A percentile compares a stretch with the other conserved stretches of the same genome.
These are phyloP conservation scores for Aureobasidium sp. DNA, from an alignment of 2,329 filamentous ascomycete genomes.

Conservation along the genomic window DNA sequence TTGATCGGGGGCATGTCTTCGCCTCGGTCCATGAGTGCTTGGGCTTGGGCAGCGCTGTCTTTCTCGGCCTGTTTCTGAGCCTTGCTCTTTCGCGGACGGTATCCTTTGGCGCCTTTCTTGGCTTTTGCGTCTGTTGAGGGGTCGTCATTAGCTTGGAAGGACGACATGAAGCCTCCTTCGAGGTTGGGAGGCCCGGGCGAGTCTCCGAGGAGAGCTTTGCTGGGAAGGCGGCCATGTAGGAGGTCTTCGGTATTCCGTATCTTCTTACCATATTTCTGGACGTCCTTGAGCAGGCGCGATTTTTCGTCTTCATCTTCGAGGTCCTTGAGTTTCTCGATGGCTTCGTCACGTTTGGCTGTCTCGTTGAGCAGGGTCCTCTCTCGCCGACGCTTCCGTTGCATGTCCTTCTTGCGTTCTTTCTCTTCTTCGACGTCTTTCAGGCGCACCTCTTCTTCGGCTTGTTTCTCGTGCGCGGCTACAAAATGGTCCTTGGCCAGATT, in stretches of 20 bases:
- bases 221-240: constrained; percentile 70
- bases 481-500: constrained; percentile 69
- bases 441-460: constrained; percentile 78
- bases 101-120: constrained; percentile 20
- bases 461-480: constrained; percentile 67
- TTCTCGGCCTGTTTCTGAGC: constrained; percentile 64
- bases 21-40: constrained; percentile 73
- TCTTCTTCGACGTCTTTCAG: constrained; percentile 86
- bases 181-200: constrained; percentile 69
- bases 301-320: constrained; percentile 77
- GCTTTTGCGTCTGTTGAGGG: constrained; percentile 17
- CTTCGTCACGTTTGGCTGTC: constrained; percentile 71
- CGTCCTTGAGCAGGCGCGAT: constrained; percentile 73
- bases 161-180: constrained; percentile 78
- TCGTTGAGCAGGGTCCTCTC: constrained; percentile 93
- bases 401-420: constrained; percentile 99
- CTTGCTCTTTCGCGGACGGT: constrained; percentile 78
- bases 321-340: constrained; percentile 67
- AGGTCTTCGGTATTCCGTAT: constrained; percentile 83
- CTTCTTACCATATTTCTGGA: constrained; percentile 86
- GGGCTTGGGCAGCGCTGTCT: constrained; percentile 76
- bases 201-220: constrained; percentile 65
- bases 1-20: constrained; percentile 60
- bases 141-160: constrained; percentile 54
- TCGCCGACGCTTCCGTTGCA: constrained; percentile 92